Evolutionary conservation across 495 filamentous ascomycete genomes (phyloP).

Genomic region (Xylaria acuta): DNA sequence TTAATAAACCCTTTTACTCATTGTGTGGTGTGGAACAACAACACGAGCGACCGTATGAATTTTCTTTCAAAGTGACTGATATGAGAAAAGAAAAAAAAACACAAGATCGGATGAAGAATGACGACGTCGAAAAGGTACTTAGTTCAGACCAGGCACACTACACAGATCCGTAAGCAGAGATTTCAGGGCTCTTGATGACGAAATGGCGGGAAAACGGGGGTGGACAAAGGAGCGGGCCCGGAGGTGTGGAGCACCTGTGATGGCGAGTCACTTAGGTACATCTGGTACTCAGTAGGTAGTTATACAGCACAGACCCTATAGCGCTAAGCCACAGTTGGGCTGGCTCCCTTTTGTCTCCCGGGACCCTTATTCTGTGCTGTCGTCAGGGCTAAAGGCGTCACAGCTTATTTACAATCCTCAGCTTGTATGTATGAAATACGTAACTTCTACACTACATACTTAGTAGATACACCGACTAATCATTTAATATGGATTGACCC

Average conservation of each 20-base stretch:
- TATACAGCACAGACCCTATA: neutral
- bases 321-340: neutral
- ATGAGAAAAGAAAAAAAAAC: neutral
- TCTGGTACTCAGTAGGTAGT: no score
- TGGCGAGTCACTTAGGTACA: no score
- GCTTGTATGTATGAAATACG: neutral
- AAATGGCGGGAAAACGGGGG: conserved; percentile 22
- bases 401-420: neutral
- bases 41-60: neutral
- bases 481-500: neutral
- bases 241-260: conserved; percentile 7
- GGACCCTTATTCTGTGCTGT: conserved; percentile 1
- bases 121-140: conserved; percentile 10
- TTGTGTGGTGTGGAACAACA: neutral
- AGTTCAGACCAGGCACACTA: neutral
- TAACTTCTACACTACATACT: neutral
- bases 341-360: neutral
- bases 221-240: neutral
- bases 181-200: conserved; percentile 28
- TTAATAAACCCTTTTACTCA: neutral
- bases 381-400: neutral
- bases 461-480: neutral
- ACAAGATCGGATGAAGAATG: neutral
- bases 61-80: neutral
- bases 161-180: conserved; percentile 25